Conservation (phyloP, 2,329 filamentous ascomycete genomes). For the Talaromyces sp. region DNA sequence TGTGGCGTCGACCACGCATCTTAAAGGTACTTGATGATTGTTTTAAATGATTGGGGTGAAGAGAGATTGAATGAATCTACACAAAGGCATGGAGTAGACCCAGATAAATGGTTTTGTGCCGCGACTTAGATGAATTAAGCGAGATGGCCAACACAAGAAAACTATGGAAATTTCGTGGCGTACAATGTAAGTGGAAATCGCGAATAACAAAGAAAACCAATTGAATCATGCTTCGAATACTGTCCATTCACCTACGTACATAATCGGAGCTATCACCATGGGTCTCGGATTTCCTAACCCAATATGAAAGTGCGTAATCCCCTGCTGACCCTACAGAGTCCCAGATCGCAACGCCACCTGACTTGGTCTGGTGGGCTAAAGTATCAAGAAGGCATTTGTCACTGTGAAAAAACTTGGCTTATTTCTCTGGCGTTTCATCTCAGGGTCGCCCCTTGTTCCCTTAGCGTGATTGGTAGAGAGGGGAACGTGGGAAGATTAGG, state of each 20-base stretch:
- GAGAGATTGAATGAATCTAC: background rate
- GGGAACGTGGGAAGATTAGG: background rate
- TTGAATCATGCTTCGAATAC: background rate
- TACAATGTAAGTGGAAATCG: background rate
- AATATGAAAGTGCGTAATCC: background rate
- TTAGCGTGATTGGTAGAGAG: constrained; percentile 1
- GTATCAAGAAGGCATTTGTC: background rate
- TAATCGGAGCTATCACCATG: background rate
- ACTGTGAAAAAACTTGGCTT: background rate
- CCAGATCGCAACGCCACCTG: background rate
- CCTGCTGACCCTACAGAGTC: background rate
- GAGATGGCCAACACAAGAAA: background rate
- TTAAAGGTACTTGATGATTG: background rate
- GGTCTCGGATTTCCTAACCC: background rate
- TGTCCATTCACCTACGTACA: background rate
- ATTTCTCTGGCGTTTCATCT: constrained; percentile 6
- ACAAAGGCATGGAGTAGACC: background rate
- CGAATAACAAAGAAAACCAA: background rate
- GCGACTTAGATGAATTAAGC: background rate
- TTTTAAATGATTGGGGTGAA: background rate
- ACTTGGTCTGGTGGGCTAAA: background rate
- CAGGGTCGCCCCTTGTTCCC: background rate
- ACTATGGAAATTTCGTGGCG: background rate
- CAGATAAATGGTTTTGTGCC: background rate
- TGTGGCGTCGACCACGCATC: constrained; percentile 7